Base-by-base conservation (phyloP, 1,284 basidiomycete genomes). In the Moesziomyces parantarcticus region DNA sequence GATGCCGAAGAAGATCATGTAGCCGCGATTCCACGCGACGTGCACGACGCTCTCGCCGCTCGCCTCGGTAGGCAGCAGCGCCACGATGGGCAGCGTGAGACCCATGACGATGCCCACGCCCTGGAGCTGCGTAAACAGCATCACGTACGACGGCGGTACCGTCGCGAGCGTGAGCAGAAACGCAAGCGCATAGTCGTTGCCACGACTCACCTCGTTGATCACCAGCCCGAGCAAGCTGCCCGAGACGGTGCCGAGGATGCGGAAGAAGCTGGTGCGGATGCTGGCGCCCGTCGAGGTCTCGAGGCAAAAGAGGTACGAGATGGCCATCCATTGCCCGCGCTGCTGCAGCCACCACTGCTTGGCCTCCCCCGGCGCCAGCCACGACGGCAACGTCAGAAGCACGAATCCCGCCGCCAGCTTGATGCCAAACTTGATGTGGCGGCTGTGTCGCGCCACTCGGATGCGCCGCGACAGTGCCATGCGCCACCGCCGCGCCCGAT, bases 221-320 rank as follows among this genome's bases (percentile, higher is more conserved):
- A 86, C 52, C 41, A 83, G 84, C 6, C 84, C 86, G 5, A 80
- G 62, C 3, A 87, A 44, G 0, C 84, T 84, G 16, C 86, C 86
- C 2, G 83, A 66, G 40, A 87, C 79, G 4, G 86, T 87, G 14
- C 86, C 86, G 3, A 85, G 56, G 22, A 85, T 76, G 14, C 87
- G 83, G 50, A 83, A 85, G 18, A 85, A 65, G 0, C 85, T 86
- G 3, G 86, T 77, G 11, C 84, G 80, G 32, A 87, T 63, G 3
- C 85, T 87, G 5, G 86, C 86, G 1, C 86, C 87, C 0, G 86
- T 86, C 8, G 84, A 85, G 13, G 85, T 83, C 50, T 87, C 87
- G 32, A 87, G 69, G 11, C 86, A 86, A 63, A 85, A 87, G 64
- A 87, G 74, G 47, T 76, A 82, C 7, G 76, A 67, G 25, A 82